A percentile compares a stretch with the other conserved stretches of the same genome.
Evolutionary conservation across 1,284 basidiomycete species (phyloP).

Genomic region (Ganoderma lingzhi): DNA sequence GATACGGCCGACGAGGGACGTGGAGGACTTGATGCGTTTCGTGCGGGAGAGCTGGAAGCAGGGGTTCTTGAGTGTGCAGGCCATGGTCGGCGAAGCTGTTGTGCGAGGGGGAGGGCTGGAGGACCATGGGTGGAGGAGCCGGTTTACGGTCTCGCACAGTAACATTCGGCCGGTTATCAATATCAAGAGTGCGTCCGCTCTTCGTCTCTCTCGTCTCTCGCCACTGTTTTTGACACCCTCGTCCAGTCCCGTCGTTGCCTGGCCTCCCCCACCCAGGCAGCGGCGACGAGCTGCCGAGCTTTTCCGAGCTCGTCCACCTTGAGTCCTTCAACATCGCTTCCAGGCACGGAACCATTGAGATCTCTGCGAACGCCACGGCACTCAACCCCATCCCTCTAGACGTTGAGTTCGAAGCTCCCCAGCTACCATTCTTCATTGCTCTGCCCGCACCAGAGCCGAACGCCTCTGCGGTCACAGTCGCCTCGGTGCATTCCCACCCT

Average conservation of each 20-base stretch:
- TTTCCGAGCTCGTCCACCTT: conserved; percentile 67
- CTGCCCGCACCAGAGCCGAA: conserved; percentile 46
- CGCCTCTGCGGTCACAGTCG: conserved; percentile 52
- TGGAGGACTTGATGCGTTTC: conserved; percentile 57
- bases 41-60: conserved; percentile 64
- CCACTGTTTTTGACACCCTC: conserved; percentile 4
- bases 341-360: conserved; percentile 48
- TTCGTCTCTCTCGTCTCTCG: neutral
- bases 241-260: conserved; percentile 67
- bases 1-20: conserved; percentile 62
- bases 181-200: conserved; percentile 57
- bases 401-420: conserved; percentile 58
- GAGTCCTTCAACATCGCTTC: conserved; percentile 64
- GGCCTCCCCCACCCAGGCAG: conserved; percentile 69
- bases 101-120: conserved; percentile 60
- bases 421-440: conserved; percentile 68
- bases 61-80: conserved; percentile 56
- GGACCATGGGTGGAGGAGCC: conserved; percentile 58
- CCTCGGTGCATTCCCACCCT: conserved; percentile 59
- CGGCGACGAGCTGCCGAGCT: conserved; percentile 57
- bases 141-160: conserved; percentile 50
- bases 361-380: conserved; percentile 65
- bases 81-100: conserved; percentile 49
- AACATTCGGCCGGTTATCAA: conserved; percentile 55
- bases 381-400: conserved; percentile 58